phyloP scores from a whole-genome alignment of 495 filamentous ascomycete genomes.

The Astrothelium subdiscretum region DNA sequence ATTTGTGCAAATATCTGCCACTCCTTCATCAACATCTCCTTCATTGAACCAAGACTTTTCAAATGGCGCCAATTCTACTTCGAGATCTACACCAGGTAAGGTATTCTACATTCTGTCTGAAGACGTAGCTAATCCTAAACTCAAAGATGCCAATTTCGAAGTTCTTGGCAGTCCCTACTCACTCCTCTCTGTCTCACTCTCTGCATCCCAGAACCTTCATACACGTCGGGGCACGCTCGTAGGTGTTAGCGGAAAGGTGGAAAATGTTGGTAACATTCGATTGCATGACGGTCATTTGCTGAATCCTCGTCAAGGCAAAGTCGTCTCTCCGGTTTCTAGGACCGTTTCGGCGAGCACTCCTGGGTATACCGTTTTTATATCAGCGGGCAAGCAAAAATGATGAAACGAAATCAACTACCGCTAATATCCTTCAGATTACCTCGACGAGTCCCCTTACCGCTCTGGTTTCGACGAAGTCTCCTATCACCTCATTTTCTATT shows the following conservation, averaged over 20 bases:
- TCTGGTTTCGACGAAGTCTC: slow-evolving; percentile 74
- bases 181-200: slow-evolving; percentile 81
- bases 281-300: neutral
- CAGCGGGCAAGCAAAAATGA: slow-evolving; percentile 43
- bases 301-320: slow-evolving; percentile 43
- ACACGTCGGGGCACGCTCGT: slow-evolving; percentile 85
- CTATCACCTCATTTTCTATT: slow-evolving; percentile 70
- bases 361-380: slow-evolving; percentile 89
- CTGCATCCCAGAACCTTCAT: slow-evolving; percentile 84
- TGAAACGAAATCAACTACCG: neutral
- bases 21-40: slow-evolving; percentile 22
- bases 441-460: slow-evolving; percentile 78
- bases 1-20: slow-evolving; percentile 27
- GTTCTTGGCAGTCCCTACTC: slow-evolving; percentile 83
- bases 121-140: neutral
- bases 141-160: slow-evolving; percentile 82
- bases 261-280: slow-evolving; percentile 50
- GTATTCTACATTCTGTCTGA: neutral
- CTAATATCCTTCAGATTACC: slow-evolving; percentile 41
- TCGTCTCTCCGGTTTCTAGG: slow-evolving; percentile 81
- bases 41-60: slow-evolving; percentile 8
- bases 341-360: slow-evolving; percentile 61
- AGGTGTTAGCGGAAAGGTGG: slow-evolving; percentile 74
- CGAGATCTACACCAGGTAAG: slow-evolving; percentile 18
- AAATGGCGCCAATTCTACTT: slow-evolving; percentile 6